Base-by-base conservation (phyloP, 805 yeast species). In the Hemisphaericaspora nanyangensis region DNA sequence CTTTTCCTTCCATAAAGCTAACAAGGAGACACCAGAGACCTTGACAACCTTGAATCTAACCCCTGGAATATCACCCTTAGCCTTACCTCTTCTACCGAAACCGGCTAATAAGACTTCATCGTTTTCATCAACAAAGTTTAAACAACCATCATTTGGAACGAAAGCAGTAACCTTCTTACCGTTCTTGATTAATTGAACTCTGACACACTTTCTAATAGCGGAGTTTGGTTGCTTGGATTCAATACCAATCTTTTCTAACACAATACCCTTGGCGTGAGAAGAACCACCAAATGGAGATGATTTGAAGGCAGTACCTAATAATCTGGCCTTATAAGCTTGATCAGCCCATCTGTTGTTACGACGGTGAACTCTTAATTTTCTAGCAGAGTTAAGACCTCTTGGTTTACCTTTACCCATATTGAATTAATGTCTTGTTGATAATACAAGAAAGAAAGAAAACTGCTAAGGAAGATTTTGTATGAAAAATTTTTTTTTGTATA, bases 31-130 rank as follows among this genome's bases (percentile, higher is more conserved):
- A 86, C 99, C 99, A 63, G 99, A 87, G 63, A 93, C 99, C 83
- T 93, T 93, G 73, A 93, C 99, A 72, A 93, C 99, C 87, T 93
- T 93, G 89, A 93, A 93, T 86, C 99, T 93, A 72, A 93, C 99
- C 88, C 99, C 99, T 76, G 99, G 99, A 70, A 93, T 91, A 90
- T 93, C 99, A 83, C 99, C 99, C 95, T 93, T 93, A 75, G 99
- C 99, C 84, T 93, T 93, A 82, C 99, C 99, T 84, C 96, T 93
- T 81, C 98, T 89, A 88, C 99, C 99, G 89, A 93, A 93, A 83
- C 99, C 99, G 67, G 99, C 98, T 64, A 93, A 82, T 67, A 93
- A 80, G 63, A 93, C 99, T 77, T 93, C 98, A 79, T 93, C 99
- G 82, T 93, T 93, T 81, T 93, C 98, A 73, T 93, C 99, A 65